A percentile compares a stretch with the other conserved stretches of the same genome.
phyloP scores from a whole-genome alignment of 176 grass and related monocot genomes.

The Oropetium thomaeum region DNA sequence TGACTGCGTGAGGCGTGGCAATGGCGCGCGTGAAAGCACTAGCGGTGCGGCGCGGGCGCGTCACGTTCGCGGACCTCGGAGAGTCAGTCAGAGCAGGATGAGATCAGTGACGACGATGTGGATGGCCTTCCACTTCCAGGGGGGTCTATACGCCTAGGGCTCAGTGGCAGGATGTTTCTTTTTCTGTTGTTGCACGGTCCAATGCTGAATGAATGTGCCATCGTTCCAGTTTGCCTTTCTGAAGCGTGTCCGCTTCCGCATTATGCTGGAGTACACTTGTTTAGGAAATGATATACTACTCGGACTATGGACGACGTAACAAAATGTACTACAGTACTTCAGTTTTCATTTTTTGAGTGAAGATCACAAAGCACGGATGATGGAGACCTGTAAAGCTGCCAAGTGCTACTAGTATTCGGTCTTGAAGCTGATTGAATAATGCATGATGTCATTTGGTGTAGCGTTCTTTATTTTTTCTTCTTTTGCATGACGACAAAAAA shows the following conservation, averaged over 20 bases:
- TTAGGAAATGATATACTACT: neutral
- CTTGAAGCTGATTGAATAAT: neutral
- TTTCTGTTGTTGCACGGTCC: neutral
- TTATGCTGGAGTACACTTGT: too few species aligned
- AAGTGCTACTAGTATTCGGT: too few species aligned
- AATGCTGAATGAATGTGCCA: slow-evolving; percentile 1
- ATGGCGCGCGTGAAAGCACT: too few species aligned
- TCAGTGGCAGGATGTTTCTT: neutral
- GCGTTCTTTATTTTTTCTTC: too few species aligned
- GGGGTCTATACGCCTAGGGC: neutral
- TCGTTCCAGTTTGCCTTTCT: neutral
- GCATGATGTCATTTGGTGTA: neutral
- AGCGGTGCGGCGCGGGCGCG: neutral
- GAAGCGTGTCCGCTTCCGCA: too few species aligned
- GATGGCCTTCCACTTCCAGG: too few species aligned
- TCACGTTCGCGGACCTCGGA: neutral
- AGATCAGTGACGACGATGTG: neutral
- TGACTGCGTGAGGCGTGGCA: too few species aligned
- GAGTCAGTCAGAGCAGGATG: neutral
- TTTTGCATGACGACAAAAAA: too few species aligned
- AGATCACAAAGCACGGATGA: too few species aligned
- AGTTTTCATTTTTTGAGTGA: too few species aligned
- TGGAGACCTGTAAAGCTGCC: too few species aligned
- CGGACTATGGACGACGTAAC: neutral
- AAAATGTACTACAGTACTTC: neutral